Conservation (phyloP, 371 early-diverging fungal genomes). For the Haplosporangium sp. region DNA sequence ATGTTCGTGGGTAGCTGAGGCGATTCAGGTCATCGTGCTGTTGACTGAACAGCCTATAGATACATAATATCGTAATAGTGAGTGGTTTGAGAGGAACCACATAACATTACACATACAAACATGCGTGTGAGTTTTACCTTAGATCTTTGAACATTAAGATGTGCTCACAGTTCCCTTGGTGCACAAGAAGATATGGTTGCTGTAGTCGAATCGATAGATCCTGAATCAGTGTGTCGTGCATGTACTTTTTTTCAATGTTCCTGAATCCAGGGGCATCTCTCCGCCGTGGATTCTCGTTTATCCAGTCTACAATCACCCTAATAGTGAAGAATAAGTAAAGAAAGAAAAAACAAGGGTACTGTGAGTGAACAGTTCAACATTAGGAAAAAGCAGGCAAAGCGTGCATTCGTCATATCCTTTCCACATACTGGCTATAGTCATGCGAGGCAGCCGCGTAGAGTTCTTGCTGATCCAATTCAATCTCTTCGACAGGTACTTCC, state of each 20-base stretch:
- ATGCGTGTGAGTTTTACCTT: slow-evolving; percentile 45
- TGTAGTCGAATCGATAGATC: slow-evolving; percentile 68
- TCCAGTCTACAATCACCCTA: slow-evolving; percentile 55
- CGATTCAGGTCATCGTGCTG: slow-evolving; percentile 60
- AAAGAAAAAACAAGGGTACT: neutral
- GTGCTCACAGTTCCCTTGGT: slow-evolving; percentile 83
- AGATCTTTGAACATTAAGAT: slow-evolving; percentile 72
- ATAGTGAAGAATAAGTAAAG: neutral
- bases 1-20: slow-evolving; percentile 59
- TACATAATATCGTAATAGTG: neutral
- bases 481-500: slow-evolving; percentile 22
- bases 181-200: slow-evolving; percentile 74
- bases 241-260: slow-evolving; percentile 45
- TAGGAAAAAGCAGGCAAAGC: neutral
- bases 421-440: slow-evolving; percentile 48
- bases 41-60: slow-evolving; percentile 27
- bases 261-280: slow-evolving; percentile 6
- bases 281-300: slow-evolving; percentile 45
- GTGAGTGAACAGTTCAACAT: neutral
- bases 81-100: neutral
- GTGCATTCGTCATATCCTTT: neutral
- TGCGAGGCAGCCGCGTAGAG: slow-evolving; percentile 14
- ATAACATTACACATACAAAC: neutral
- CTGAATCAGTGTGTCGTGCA: slow-evolving; percentile 66
- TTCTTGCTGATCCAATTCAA: slow-evolving; percentile 18